Percentiles rank a stretch among this genome's conserved stretches.
phyloP scores from a whole-genome alignment of 257 asterid genomes.

The Osmanthus fragrans region DNA sequence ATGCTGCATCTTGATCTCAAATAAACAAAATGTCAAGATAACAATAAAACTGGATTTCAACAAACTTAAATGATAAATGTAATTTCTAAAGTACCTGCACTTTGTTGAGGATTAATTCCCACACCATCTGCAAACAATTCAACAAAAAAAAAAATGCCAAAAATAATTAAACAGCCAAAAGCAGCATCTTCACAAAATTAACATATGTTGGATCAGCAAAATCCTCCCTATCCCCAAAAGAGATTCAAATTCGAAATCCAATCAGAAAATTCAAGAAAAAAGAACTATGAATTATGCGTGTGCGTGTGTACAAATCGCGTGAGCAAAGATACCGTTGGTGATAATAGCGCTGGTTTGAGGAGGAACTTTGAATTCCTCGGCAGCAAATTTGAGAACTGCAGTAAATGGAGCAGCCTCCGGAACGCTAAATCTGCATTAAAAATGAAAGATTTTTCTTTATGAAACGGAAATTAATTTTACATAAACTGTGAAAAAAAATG shows the following conservation, averaged over 20 bases:
- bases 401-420: conserved; percentile 99
- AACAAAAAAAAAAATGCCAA: neutral
- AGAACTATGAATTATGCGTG: neutral
- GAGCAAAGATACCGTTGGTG: conserved; percentile 66
- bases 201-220: neutral
- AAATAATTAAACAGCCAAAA: conserved; percentile 13
- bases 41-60: neutral
- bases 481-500: neutral
- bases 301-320: neutral
- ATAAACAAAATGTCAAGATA: conserved; percentile 8
- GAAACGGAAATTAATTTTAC: conserved; percentile 1
- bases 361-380: conserved; percentile 98
- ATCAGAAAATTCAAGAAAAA: neutral
- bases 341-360: conserved; percentile 97
- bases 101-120: conserved; percentile 97
- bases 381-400: conserved; percentile 94
- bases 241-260: conserved; percentile 10
- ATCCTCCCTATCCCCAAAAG: neutral
- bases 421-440: conserved; percentile 70
- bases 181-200: conserved; percentile 2
- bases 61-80: neutral
- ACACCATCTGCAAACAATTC: conserved; percentile 72
- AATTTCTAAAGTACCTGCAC: conserved; percentile 69
- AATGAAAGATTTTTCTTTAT: neutral
- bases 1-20: conserved; percentile 13